These are phyloP conservation scores for Leptomonas pyrrhocoris DNA, from an alignment of 208 protist genomes.

Conservation along the genomic window DNA sequence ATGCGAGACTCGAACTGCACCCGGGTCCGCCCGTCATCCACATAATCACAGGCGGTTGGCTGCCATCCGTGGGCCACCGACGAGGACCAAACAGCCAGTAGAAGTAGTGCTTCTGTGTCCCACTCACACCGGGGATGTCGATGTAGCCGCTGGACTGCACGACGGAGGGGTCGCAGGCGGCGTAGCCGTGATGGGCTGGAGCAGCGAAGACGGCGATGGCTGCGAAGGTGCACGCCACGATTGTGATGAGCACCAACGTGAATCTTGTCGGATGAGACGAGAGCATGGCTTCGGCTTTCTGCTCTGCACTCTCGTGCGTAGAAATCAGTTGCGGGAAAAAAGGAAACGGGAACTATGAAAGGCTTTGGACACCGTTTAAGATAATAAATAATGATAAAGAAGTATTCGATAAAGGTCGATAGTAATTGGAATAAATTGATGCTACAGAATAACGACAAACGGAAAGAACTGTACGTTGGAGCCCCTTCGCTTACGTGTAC, in stretches of 20 bases:
- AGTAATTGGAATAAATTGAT: too few relatives aligned
- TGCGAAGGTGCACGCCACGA: background rate
- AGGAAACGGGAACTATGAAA: too few relatives aligned
- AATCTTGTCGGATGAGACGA: background rate
- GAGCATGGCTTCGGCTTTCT: background rate
- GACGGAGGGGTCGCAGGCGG: slow-evolving; percentile 53
- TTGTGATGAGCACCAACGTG: background rate
- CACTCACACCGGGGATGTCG: slow-evolving; percentile 55
- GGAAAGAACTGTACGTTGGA: too few relatives aligned
- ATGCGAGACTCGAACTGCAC: slow-evolving; percentile 72
- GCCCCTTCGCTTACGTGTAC: too few relatives aligned
- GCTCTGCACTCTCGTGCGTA: background rate
- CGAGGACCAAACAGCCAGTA: slow-evolving; percentile 91
- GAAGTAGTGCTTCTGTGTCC: slow-evolving; percentile 76
- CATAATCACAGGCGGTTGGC: slow-evolving; percentile 65
- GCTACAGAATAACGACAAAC: too few relatives aligned
- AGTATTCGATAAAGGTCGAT: too few relatives aligned
- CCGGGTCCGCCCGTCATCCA: slow-evolving; percentile 94
- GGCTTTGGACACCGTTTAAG: too few relatives aligned
- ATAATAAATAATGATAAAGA: too few relatives aligned
- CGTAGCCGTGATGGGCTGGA: slow-evolving; percentile 32
- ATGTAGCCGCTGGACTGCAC: slow-evolving; percentile 82
- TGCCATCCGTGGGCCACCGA: slow-evolving; percentile 31
- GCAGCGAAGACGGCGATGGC: background rate
- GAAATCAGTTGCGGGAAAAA: too few relatives aligned